Evolutionary conservation across 75 land plant genomes (phyloP), one percentile per base, ranked within the genome.

Genomic region (Pinus albicaulis): DNA sequence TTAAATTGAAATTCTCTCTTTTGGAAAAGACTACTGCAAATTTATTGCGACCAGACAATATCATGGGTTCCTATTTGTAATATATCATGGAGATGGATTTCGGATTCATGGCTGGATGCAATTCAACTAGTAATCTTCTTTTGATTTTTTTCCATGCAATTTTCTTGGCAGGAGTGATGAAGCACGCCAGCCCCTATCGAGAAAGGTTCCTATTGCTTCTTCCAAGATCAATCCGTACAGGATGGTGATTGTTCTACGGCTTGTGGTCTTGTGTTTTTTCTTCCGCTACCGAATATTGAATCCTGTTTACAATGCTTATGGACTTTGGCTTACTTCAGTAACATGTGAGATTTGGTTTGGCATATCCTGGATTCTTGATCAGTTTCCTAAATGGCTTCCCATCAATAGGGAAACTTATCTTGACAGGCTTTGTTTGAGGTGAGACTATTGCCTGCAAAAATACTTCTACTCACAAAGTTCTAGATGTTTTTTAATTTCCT

Each of bases 281-380:
- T 78, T 80, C 26, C 82, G 82, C 41, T 80, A 80, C 59, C 82
- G 82, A 55, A 41, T 80, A 28, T 34, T 80, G 26, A 78, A 80
- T 58, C 82, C 82, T 52, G 82, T 80, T 24, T 25, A 11, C 26
- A 64, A 79, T 80, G 82, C 82, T 26, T 79, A 52, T 66, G 57
- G 38, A 34, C 80, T 81, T 24, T 81, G 82, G 82, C 58, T 81
- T 36, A 70, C 55, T 31, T 81, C 82, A 20, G 82, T 81, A 23
- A 71, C 77, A 66, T 81, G 82, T 77, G 82, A 81, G 64, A 78
- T 81, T 66, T 81, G 82, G 82, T 81, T 81, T 77, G 82, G 74
- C 19, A 56, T 81, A 31, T 81, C 82, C 14, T 81, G 82, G 82
- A 81, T 81, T 68, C 81, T 81, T 16, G 82, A 81, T 69, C 82